Percentiles rank a stretch among this genome's conserved stretches.
phyloP scores from a whole-genome alignment of 2,329 filamentous ascomycete genomes.

The Verticillium zaregamsianum region DNA sequence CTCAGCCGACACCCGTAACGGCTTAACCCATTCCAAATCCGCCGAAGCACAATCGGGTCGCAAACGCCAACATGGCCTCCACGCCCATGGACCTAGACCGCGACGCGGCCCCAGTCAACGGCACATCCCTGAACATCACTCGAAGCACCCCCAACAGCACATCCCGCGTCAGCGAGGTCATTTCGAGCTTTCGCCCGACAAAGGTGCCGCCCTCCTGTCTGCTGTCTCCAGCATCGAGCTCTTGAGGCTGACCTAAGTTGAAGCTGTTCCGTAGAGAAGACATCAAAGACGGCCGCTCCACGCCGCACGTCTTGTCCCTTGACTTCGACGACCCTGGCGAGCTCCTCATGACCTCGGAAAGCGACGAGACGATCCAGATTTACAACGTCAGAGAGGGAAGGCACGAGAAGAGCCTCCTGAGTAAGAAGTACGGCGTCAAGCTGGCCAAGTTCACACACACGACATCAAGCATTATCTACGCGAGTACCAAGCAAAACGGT shows the following conservation, averaged over 20 bases:
- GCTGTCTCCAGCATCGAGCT: neutral
- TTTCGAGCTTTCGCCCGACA: conserved; percentile 72
- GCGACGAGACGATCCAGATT: conserved; percentile 92
- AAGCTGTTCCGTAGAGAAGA: conserved; percentile 59
- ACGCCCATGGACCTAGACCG: conserved; percentile 55
- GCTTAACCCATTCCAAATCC: neutral
- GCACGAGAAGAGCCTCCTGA: conserved; percentile 82
- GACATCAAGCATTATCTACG: conserved; percentile 86
- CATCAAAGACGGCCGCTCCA: conserved; percentile 44
- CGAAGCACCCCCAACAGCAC: conserved; percentile 40
- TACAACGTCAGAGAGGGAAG: conserved; percentile 91
- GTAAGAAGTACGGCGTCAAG: conserved; percentile 96
- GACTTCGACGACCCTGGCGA: conserved; percentile 97
- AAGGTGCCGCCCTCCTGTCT: conserved; percentile 50
- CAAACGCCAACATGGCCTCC: conserved; percentile 36
- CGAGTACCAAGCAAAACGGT: conserved; percentile 92
- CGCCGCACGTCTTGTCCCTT: conserved; percentile 75
- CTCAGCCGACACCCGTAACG: neutral
- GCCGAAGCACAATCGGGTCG: neutral
- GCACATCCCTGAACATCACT: conserved; percentile 45
- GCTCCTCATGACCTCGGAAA: conserved; percentile 83
- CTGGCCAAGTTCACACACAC: conserved; percentile 93
- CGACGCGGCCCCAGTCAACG: conserved; percentile 34
- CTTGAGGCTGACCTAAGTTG: neutral
- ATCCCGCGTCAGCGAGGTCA: conserved; percentile 72